Evolutionary conservation across 352 stramenopile genomes (phyloP), one percentile per base, ranked within the genome.

Genomic region (Globisporangium parvum): DNA sequence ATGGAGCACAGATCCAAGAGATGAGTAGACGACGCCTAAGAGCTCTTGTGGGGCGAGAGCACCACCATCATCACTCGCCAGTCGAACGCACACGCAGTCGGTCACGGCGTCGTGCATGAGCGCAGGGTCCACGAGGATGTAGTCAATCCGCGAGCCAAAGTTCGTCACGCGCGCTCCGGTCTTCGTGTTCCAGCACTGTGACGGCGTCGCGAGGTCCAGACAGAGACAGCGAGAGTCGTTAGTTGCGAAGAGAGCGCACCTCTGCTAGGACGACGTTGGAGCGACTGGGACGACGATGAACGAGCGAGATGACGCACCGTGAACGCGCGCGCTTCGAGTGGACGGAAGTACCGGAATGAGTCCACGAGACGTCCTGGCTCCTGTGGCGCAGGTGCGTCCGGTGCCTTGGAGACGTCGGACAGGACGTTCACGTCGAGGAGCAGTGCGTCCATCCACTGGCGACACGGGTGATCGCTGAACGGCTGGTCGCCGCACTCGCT

Each of bases 91-190:
- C 87, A 69, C 85, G 80, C 70, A 93, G 15, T 67, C 71, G 18
- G 57, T 69, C 35, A 80, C 56, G 20, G 52, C 79, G 11, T 74
- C 60, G 20, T 69, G 53, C 48, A 88, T 46, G 40, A 96, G 70
- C 18, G 23, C 37, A 0, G 58, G 52, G n/a, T 91, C 81, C 3
- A 85, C 68, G 20, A 97, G 67, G 48, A 97, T 88, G 53, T 96
- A 97, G 66, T 97, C 90, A 54, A 97, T 93, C 40, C 90, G 83
- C 21, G 82, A 88, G 52, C 90, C 90, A 48, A 89, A 97, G 65
- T 97, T 97, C 60, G 86, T 97, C 60, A 93, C 71, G 11, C 90
- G 75, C 15, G 83, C 88, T 1, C 73, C 74, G 12, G 87, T 96
- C 55, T 89, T 60, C 15, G 78, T 95, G 57, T 76, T 95, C 87